Conservation (phyloP, 192 early-diverging fungal genomes). For the Coemansia sp. region DNA sequence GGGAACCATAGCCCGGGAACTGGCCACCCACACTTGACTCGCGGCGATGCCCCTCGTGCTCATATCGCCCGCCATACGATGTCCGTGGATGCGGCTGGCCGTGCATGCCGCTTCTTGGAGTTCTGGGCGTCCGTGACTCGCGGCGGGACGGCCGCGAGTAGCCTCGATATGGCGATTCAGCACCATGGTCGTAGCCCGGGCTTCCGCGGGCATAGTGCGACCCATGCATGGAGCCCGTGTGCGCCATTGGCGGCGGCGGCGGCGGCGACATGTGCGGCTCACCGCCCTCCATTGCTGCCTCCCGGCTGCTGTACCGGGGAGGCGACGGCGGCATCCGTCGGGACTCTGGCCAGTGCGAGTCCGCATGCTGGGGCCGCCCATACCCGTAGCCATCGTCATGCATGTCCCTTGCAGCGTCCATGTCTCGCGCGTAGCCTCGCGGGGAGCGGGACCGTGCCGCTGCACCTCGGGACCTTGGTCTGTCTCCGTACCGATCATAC, state of each 20-base stretch:
- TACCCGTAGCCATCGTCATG: background rate
- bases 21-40: slow-evolving; percentile 17
- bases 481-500: slow-evolving; percentile 12
- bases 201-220: slow-evolving; percentile 6
- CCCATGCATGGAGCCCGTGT: slow-evolving; percentile 9
- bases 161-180: slow-evolving; percentile 24
- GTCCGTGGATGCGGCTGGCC: slow-evolving; percentile 13
- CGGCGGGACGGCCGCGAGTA: slow-evolving; percentile 29
- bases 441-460: slow-evolving; percentile 25
- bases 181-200: slow-evolving; percentile 7
- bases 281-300: background rate
- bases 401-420: background rate
- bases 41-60: slow-evolving; percentile 31
- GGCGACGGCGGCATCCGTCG: slow-evolving; percentile 9
- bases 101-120: slow-evolving; percentile 12
- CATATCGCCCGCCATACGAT: slow-evolving; percentile 17
- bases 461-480: slow-evolving; percentile 12
- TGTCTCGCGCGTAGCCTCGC: slow-evolving; percentile 8
- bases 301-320: background rate
- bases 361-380: slow-evolving; percentile 14
- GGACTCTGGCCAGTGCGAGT: slow-evolving; percentile 15
- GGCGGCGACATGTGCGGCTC: slow-evolving; percentile 19
- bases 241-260: slow-evolving; percentile 21
- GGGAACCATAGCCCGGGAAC: slow-evolving; percentile 16
- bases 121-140: slow-evolving; percentile 23